phyloP scores from a whole-genome alignment of 2,329 filamentous ascomycete genomes.

The Neopestalotiopsis rosae region DNA sequence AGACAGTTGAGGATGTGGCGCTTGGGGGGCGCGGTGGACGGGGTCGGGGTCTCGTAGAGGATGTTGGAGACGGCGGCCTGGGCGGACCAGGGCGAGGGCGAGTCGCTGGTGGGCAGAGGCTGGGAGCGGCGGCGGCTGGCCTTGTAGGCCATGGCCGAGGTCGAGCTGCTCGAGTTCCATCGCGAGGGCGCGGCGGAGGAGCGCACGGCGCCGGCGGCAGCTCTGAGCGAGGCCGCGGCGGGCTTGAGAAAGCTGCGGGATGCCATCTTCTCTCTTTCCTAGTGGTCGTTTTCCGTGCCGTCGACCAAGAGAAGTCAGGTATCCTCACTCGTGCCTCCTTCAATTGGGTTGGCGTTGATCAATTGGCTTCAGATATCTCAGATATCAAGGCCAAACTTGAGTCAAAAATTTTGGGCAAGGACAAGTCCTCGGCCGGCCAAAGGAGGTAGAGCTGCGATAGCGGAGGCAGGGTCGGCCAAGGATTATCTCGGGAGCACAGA shows the following conservation, averaged over 20 bases:
- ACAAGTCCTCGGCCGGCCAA: constrained; percentile 7
- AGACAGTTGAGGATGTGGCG: constrained; percentile 97
- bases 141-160: constrained; percentile 96
- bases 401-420: constrained; percentile 18
- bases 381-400: constrained; percentile 27
- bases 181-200: constrained; percentile 25
- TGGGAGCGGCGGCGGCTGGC: constrained; percentile 89
- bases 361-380: constrained; percentile 25
- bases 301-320: constrained; percentile 26
- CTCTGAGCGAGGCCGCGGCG: constrained; percentile 28
- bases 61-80: constrained; percentile 97
- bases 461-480: constrained; percentile 7
- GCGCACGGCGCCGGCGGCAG: constrained; percentile 25
- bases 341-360: constrained; percentile 21
- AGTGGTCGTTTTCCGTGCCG: constrained; percentile 23
- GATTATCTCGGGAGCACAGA: background rate
- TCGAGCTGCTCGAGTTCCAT: constrained; percentile 66
- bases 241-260: constrained; percentile 33
- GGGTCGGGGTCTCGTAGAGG: constrained; percentile 94
- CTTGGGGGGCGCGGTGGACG: constrained; percentile 83
- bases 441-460: constrained; percentile 15
- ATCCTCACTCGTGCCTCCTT: constrained; percentile 28
- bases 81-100: constrained; percentile 82
- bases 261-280: constrained; percentile 33
- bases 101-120: constrained; percentile 79